Percentiles rank a stretch among this genome's conserved stretches.
These are phyloP conservation scores for Neurospora intermedia DNA, from an alignment of 495 filamentous ascomycete species.

Conservation along the genomic window DNA sequence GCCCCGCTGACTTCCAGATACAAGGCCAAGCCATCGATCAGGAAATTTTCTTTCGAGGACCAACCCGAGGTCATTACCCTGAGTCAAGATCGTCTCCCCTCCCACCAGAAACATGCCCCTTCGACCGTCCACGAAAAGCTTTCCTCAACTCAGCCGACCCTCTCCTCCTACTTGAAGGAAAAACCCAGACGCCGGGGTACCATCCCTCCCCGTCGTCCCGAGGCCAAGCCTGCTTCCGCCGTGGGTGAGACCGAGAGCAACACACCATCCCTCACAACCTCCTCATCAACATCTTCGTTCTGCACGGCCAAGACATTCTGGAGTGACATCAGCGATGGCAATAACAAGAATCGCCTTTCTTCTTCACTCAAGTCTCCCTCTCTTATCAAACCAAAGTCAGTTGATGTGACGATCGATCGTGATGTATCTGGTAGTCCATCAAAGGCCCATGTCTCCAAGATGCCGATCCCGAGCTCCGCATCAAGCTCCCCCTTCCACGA, in stretches of 20 bases:
- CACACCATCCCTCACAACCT: neutral
- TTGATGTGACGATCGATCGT: neutral
- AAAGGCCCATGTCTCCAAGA: neutral
- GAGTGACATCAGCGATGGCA: neutral
- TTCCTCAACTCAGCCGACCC: fast-evolving
- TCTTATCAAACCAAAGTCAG: neutral
- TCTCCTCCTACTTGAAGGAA: neutral
- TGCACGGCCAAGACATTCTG: neutral
- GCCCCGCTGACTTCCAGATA: neutral
- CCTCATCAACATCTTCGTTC: neutral
- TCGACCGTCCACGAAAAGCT: neutral
- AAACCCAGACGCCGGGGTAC: neutral
- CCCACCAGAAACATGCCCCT: neutral
- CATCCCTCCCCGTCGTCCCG: neutral
- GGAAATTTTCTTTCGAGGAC: fast-evolving
- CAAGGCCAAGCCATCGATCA: neutral
- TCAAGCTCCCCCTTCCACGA: neutral
- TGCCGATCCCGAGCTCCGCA: neutral
- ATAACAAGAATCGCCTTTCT: neutral
- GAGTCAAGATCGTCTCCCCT: neutral
- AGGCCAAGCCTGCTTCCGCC: neutral
- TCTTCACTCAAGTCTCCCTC: neutral
- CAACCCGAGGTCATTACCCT: neutral
- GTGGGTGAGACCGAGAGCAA: neutral
- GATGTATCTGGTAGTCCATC: neutral